These are phyloP conservation scores for Fusarium robinianum DNA, from an alignment of 2,329 filamentous ascomycete genomes.

Conservation along the genomic window DNA sequence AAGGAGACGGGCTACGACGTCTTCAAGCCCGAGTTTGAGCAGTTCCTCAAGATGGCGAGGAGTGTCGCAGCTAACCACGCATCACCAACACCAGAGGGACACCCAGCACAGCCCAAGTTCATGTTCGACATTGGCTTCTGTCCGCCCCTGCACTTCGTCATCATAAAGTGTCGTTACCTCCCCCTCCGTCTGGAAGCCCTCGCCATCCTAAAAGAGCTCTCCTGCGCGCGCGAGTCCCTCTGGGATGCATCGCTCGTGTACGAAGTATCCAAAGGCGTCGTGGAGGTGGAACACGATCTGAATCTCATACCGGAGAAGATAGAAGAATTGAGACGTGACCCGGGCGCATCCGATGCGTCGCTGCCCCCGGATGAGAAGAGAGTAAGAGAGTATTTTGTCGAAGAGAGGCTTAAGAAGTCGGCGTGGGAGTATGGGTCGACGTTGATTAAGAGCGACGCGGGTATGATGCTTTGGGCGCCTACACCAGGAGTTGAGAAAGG, in stretches of 20 bases:
- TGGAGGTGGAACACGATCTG: constrained; percentile 48
- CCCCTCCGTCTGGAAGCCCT: constrained; percentile 42
- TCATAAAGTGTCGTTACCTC: constrained; percentile 47
- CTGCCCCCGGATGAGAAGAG: constrained; percentile 26
- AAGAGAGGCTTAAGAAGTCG: neutral
- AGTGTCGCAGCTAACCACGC: constrained; percentile 15
- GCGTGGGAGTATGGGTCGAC: neutral
- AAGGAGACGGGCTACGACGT: constrained; percentile 44
- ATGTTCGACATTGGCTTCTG: constrained; percentile 49
- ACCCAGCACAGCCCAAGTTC: constrained; percentile 36
- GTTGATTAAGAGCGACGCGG: neutral
- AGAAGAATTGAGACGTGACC: too few relatives aligned
- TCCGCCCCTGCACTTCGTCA: constrained; percentile 45
- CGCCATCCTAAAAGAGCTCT: constrained; percentile 38
- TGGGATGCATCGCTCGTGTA: constrained; percentile 44
- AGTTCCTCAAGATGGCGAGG: constrained; percentile 37
- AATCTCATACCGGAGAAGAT: constrained; percentile 30
- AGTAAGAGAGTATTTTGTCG: constrained; percentile 24
- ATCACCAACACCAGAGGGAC: neutral
- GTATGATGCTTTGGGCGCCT: constrained; percentile 3
- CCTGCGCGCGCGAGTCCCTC: constrained; percentile 41
- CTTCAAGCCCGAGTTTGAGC: constrained; percentile 36
- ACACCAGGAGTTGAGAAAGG: neutral
- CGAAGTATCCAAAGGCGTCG: constrained; percentile 37
- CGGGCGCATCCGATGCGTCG: too few relatives aligned